Evolutionary conservation across 495 filamentous ascomycete genomes (phyloP), one percentile per base, ranked within the genome.

Genomic region (Aspergillus indologenus): DNA sequence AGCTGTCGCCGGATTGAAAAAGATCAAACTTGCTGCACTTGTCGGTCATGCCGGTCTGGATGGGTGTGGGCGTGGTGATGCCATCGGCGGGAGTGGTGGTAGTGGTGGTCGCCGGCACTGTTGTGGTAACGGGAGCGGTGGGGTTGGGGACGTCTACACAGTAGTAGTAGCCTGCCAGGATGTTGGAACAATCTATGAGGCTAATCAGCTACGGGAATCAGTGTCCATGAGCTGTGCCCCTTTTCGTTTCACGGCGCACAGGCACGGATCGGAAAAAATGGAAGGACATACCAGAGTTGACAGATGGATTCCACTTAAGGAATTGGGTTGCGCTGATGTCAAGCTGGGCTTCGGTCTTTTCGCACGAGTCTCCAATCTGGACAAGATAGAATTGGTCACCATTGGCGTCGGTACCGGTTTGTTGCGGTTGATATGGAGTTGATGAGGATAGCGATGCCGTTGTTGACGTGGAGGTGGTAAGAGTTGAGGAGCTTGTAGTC

Each of bases 11-110:
- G 12, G 20, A 15, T 24, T 45, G 26, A 17, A 73, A 71, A 21
- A 66, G 54, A 57, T 74, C 62, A 61, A 68, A 71, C 3, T 24
- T 57, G 51, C 73, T 66, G 57, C 74, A 79, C 58, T 70, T 72
- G 40, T 45, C 34, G 24, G 69, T 56, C 61, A 77, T 71, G 7
- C 69, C 70, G 3, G 69, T 56, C 59, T 72, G 67, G 24, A 53
- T 65, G 47, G 75, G 72, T 23, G 53, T 49, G 9, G 66, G 68
- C 9, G 56, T 49, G 21, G 50, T 61, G 11, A 49, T 58, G 42
- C 45, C 46, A 51, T 52, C 29, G 61, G 45, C 31, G 52, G 56
- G 42, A 1, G 56, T 63, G n/a, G 61, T 49, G 49, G 22, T 47
- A n/a, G 59, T 34, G 5, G 53, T 53, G 12, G 49, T 65, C 4